Conservation (phyloP, 2,329 filamentous ascomycete genomes). For the Verticillium dahliae region DNA sequence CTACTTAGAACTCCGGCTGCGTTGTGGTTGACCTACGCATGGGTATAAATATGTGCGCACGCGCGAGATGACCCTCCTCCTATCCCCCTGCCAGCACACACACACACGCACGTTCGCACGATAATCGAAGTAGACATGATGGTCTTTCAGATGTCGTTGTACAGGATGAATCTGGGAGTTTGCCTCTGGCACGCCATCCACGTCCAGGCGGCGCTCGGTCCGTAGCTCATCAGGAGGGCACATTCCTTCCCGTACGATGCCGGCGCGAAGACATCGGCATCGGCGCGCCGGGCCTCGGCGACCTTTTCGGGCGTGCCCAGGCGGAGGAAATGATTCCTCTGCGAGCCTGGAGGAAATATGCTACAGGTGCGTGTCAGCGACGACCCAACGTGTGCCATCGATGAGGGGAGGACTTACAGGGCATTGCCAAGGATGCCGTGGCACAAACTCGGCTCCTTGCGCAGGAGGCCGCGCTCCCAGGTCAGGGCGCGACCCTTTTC, state of each 20-base stretch:
- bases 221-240: slow-evolving; percentile 25
- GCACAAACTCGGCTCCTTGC: slow-evolving; percentile 59
- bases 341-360: slow-evolving; percentile 20
- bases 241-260: slow-evolving; percentile 27
- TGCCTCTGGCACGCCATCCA: slow-evolving; percentile 27
- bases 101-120: not conserved
- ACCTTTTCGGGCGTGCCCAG: slow-evolving; percentile 51
- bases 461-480: slow-evolving; percentile 52
- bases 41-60: not conserved
- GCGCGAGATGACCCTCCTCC: not conserved
- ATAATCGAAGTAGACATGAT: not conserved
- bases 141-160: slow-evolving; percentile 23
- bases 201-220: slow-evolving; percentile 29
- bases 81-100: not conserved
- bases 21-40: too few species aligned
- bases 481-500: slow-evolving; percentile 43
- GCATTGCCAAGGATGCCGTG: slow-evolving; percentile 62
- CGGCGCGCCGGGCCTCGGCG: slow-evolving; percentile 29
- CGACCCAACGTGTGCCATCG: too few species aligned
- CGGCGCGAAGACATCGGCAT: slow-evolving; percentile 25
- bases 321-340: slow-evolving; percentile 48
- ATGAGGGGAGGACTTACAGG: slow-evolving; percentile 36
- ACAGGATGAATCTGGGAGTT: slow-evolving; percentile 26
- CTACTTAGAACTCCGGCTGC: too few species aligned
- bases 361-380: not conserved